Conservation (phyloP, 768 basidiomycete species). For the Auriscalpium orientale region DNA sequence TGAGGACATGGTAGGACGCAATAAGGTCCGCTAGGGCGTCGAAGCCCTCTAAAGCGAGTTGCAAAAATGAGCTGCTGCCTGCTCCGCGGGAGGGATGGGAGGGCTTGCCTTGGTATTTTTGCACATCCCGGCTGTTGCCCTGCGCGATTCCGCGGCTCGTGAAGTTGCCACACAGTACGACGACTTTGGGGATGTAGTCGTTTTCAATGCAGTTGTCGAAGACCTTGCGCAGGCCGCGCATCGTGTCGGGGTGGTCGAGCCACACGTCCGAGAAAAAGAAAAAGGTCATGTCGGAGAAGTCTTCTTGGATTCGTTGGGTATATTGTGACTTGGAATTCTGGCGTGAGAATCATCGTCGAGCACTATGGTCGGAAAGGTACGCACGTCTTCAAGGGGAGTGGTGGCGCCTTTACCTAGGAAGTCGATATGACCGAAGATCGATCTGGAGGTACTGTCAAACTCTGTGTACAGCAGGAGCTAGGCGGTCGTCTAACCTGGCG, state of each 20-base stretch:
- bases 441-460: constrained; percentile 58
- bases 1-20: constrained; percentile 69
- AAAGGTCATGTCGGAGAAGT: constrained; percentile 73
- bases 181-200: constrained; percentile 78
- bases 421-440: constrained; percentile 93
- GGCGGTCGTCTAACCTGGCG: constrained; percentile 50
- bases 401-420: constrained; percentile 94
- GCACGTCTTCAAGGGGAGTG: constrained; percentile 83
- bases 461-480: constrained; percentile 4
- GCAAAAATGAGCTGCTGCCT: not conserved
- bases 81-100: not conserved
- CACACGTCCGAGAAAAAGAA: constrained; percentile 95
- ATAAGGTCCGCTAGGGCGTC: constrained; percentile 82
- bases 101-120: constrained; percentile 72
- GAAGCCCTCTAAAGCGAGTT: constrained; percentile 64
- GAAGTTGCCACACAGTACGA: constrained; percentile 94
- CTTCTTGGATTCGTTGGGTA: constrained; percentile 53
- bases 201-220: constrained; percentile 88
- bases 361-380: constrained; percentile 17
- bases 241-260: constrained; percentile 83
- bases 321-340: constrained; percentile 40
- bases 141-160: constrained; percentile 74
- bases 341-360: not conserved
- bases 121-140: constrained; percentile 70
- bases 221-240: constrained; percentile 73